phyloP scores from a whole-genome alignment of 441 rosid species.

The Gossypium lobatum region DNA sequence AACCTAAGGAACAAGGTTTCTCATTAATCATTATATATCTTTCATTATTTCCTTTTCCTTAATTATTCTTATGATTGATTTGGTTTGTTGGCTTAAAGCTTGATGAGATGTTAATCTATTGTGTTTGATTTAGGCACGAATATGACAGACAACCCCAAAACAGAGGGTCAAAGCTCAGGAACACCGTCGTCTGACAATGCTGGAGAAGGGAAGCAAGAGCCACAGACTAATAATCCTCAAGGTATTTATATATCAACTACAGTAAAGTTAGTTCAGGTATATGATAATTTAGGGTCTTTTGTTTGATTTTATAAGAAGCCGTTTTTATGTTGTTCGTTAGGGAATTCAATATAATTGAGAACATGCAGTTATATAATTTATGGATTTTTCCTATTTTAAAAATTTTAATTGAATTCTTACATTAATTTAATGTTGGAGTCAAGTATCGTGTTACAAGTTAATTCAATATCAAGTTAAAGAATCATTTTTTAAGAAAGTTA shows the following conservation, averaged over 20 bases:
- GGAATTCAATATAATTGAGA: too few relatives aligned
- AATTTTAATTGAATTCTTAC: too few relatives aligned
- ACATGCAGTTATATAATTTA: too few relatives aligned
- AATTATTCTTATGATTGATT: neutral
- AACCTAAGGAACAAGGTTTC: neutral
- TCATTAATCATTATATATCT: neutral
- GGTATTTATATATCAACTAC: neutral
- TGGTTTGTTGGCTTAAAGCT: neutral
- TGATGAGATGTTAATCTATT: neutral
- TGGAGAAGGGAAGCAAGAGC: neutral
- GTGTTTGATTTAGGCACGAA: neutral
- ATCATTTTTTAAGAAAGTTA: too few relatives aligned
- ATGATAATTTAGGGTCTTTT: too few relatives aligned
- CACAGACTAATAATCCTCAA: neutral
- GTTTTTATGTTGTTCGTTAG: too few relatives aligned
- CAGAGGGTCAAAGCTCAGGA: neutral
- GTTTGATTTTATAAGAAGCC: too few relatives aligned
- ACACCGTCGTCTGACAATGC: neutral
- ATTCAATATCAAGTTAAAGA: too few relatives aligned
- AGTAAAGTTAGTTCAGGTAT: neutral
- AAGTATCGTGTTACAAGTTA: too few relatives aligned
- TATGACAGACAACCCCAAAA: neutral
- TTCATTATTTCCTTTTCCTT: neutral
- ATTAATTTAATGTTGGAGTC: too few relatives aligned
- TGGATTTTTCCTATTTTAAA: too few relatives aligned